A percentile compares a stretch with the other conserved stretches of the same genome.
These are phyloP conservation scores for Saturnispora diversa DNA, from an alignment of 805 yeast species.

Conservation along the genomic window DNA sequence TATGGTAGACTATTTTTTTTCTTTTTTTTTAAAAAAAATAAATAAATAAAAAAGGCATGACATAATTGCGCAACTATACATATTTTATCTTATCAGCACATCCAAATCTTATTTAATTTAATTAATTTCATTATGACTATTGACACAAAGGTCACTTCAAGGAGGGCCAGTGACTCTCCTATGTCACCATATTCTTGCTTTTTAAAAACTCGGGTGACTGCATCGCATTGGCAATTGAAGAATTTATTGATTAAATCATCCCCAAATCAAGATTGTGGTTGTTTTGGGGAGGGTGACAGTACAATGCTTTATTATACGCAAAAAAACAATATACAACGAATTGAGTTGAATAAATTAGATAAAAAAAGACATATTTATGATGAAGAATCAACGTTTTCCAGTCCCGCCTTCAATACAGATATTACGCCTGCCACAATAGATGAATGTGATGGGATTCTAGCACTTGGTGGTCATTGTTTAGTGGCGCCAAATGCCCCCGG, in stretches of 20 bases:
- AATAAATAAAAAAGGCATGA: neutral
- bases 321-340: constrained; percentile 38
- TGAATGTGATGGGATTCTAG: constrained; percentile 17
- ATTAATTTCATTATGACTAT: constrained; percentile 3
- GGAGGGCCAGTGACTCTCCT: neutral
- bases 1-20: neutral
- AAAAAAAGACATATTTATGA: neutral
- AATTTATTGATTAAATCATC: constrained; percentile 56
- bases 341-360: constrained; percentile 1
- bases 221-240: constrained; percentile 69
- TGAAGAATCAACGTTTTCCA: constrained; percentile 4
- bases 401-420: constrained; percentile 31
- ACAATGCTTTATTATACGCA: constrained; percentile 44
- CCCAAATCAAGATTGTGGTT: too few relatives aligned
- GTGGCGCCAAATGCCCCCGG: constrained; percentile 36
- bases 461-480: constrained; percentile 40
- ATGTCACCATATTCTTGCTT: constrained; percentile 7
- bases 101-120: neutral
- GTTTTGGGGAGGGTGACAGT: neutral
- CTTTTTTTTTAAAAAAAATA: neutral
- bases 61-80: too few relatives aligned
- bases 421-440: constrained; percentile 54
- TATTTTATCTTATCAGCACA: neutral
- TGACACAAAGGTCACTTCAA: constrained; percentile 1
- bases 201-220: constrained; percentile 9